Base-by-base conservation (phyloP, 345 rosid species). In the Brassica juncea region DNA sequence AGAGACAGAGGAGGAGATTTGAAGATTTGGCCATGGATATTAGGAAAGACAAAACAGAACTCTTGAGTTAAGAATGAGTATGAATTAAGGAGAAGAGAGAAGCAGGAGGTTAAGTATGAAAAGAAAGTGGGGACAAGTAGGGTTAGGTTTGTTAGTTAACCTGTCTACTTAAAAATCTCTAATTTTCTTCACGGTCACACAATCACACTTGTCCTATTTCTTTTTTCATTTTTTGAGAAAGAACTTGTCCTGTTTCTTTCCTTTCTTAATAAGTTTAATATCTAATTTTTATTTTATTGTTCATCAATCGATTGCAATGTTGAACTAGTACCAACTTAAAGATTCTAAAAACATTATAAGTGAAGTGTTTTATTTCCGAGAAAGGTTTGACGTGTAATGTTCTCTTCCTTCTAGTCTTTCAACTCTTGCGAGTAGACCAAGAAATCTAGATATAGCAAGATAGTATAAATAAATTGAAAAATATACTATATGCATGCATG, bases 131-230 rank as follows among this genome's bases (percentile, higher is more conserved):
- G 82, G 37, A 72, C 64, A 71, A 64, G 72, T 78, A 58, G 52
- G 77, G 67, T 72, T 58, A 66, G 82, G 82, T 79, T 79, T 72
- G 77, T 79, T 79, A 47, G 82, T 67, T 79, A 79, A 60, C 60
- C 54, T 79, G 82, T 78, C 82, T 42, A 64, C 37, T 52, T 64
- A 35, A 57, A 47, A 64, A 66, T 78, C 67, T 39, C 11, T 25
- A 25, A 37, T 64, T 72, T 27, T 64, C 35, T 72, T 54, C 58
- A 58, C 42, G 21, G 55, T 47, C 8, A 35, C 28, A 75, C 44
- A 25, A 21, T 35, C 34, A 34, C 16, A 75, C 31, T 35, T 31
- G 25, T 30, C 67, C 44, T 1, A 11, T 54, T 28, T 28, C 30
- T 28, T 28, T 28, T 28, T 28, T 28, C 4, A 0, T 28, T 28